Evolutionary conservation across 2,329 filamentous ascomycete genomes (phyloP).

Genomic region (Sporothrix protearum): DNA sequence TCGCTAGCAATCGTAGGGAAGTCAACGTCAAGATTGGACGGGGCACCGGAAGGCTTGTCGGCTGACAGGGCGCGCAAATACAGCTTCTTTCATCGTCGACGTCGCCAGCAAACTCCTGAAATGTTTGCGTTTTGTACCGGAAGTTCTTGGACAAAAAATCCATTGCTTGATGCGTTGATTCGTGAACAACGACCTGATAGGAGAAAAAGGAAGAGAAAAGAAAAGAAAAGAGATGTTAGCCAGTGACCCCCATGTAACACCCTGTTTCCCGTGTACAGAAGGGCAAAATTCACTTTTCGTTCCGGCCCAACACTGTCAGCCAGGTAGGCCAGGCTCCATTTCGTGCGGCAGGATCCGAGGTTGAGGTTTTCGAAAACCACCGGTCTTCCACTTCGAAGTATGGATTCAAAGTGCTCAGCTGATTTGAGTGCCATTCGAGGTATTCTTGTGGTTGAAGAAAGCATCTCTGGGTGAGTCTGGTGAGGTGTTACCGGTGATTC

Average conservation of each 20-base stretch:
- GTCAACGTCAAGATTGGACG: conserved; percentile 67
- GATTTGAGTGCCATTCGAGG: conserved; percentile 52
- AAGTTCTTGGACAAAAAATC: conserved; percentile 85
- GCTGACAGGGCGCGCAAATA: conserved; percentile 78
- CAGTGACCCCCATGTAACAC: background rate
- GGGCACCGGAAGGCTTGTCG: conserved; percentile 62
- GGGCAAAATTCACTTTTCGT: conserved; percentile 45
- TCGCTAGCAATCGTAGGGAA: conserved; percentile 67
- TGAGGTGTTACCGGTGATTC: background rate
- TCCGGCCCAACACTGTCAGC: conserved; percentile 57
- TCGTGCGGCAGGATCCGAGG: conserved; percentile 62
- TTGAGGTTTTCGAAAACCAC: conserved; percentile 62
- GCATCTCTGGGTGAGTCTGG: background rate
- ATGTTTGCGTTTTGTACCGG: conserved; percentile 63
- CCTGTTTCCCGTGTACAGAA: background rate
- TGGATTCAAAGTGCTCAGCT: conserved; percentile 54
- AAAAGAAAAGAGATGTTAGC: background rate
- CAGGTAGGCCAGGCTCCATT: conserved; percentile 69
- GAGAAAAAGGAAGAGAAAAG: background rate
- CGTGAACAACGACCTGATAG: conserved; percentile 67
- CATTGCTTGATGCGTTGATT: conserved; percentile 63
- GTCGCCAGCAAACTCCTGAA: conserved; percentile 63
- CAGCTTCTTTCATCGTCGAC: conserved; percentile 55
- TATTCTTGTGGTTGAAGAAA: conserved; percentile 35
- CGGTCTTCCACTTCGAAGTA: conserved; percentile 58